phyloP scores from a whole-genome alignment of 805 yeast species.

The Kodamaea restingae region DNA sequence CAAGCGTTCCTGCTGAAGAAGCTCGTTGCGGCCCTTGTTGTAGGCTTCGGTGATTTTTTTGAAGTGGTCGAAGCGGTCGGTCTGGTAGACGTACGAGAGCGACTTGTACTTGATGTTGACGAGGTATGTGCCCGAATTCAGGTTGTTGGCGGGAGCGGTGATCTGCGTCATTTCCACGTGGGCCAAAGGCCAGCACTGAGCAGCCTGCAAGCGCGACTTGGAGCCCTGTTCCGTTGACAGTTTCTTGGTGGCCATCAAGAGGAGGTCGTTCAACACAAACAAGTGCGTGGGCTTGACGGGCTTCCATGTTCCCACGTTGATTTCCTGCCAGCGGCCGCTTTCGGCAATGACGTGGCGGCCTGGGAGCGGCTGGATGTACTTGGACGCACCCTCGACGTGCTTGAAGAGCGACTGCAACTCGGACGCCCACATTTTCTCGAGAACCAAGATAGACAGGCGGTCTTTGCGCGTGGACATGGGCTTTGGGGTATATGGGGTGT shows the following conservation, averaged over 20 bases:
- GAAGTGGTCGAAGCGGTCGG: slow-evolving; percentile 57
- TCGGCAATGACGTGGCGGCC: slow-evolving; percentile 80
- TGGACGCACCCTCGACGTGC: slow-evolving; percentile 90
- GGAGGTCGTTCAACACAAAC: slow-evolving; percentile 71
- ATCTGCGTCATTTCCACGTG: slow-evolving; percentile 51
- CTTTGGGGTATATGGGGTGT: slow-evolving; percentile 10
- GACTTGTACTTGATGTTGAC: slow-evolving; percentile 47
- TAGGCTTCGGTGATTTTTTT: slow-evolving; percentile 50
- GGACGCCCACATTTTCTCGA: slow-evolving; percentile 78
- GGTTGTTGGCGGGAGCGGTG: slow-evolving; percentile 17
- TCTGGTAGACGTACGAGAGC: slow-evolving; percentile 53
- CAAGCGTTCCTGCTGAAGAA: slow-evolving; percentile 27
- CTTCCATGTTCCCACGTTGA: slow-evolving; percentile 82
- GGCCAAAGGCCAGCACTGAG: slow-evolving; percentile 72
- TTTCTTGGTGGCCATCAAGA: slow-evolving; percentile 68
- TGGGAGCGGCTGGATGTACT: slow-evolving; percentile 65
- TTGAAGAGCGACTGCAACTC: slow-evolving; percentile 67
- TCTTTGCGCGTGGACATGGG: slow-evolving; percentile 37
- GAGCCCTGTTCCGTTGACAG: slow-evolving; percentile 9
- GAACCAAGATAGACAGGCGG: slow-evolving; percentile 63
- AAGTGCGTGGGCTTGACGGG: slow-evolving; percentile 72
- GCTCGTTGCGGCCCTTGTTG: slow-evolving; percentile 58
- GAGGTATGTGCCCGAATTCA: slow-evolving; percentile 26
- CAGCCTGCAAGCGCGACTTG: slow-evolving; percentile 53
- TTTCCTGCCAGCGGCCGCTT: slow-evolving; percentile 80